Conservation (phyloP, 306 rosid species). For the Quercus gilva region DNA sequence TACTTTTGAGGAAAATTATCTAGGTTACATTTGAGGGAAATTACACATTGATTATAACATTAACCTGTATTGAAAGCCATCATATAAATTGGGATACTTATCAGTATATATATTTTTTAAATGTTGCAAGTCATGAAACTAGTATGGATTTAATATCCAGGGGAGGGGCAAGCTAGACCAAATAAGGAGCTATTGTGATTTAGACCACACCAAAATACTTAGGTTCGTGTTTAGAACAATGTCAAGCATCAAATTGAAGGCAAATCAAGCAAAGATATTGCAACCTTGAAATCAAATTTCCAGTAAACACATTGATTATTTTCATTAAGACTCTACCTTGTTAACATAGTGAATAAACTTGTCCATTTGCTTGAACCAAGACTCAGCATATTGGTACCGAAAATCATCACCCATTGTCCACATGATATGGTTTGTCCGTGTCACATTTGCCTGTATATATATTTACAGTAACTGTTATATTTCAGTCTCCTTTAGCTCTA, state of each 20-base stretch:
- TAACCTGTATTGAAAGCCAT: neutral
- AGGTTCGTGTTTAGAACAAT: neutral
- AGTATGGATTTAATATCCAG: neutral
- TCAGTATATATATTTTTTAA: neutral
- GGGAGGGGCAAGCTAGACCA: neutral
- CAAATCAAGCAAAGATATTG: neutral
- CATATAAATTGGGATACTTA: neutral
- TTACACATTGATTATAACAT: neutral
- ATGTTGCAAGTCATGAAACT: neutral
- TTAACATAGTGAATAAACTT: conserved; percentile 84
- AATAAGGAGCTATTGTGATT: neutral
- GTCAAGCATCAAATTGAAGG: neutral
- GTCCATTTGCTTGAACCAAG: conserved; percentile 95
- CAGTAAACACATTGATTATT: neutral
- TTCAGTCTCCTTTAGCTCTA: neutral
- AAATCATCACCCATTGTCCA: conserved; percentile 99
- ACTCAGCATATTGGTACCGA: conserved; percentile 82
- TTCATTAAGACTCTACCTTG: conserved; percentile 39
- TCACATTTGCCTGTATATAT: conserved; percentile 66
- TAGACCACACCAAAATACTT: neutral
- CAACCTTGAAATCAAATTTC: neutral
- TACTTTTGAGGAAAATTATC: neutral
- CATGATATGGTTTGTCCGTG: conserved; percentile 84
- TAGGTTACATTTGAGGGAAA: neutral
- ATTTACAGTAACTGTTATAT: conserved; percentile 17